Base-by-base conservation (phyloP, 371 early-diverging fungal species). In the Mucor mucedo region DNA sequence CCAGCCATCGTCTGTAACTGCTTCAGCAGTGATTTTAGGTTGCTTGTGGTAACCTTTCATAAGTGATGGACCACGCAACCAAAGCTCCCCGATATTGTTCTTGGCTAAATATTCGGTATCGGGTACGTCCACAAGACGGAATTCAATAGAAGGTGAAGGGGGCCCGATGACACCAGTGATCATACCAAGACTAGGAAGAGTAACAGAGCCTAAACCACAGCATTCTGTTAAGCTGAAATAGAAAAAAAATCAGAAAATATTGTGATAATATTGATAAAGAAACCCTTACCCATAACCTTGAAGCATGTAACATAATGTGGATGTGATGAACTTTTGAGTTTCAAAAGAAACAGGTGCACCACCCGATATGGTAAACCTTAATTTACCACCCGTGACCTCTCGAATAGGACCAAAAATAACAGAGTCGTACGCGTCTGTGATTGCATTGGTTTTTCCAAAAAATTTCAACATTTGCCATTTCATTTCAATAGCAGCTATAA, bases 41-140 rank as follows among this genome's bases (percentile, higher is more conserved):
- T 93, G 90, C 69, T 95, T 95, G 75, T 77, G 84, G 67, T 96
- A 97, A 5, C 95, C 95, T 48, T 87, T 78, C 86, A 96, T 93
- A 35, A 98, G 82, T 62, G 92, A 92, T 16, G 91, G 89, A 0
- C 99, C 99, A 39, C 97, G 89, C 32, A 96, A 60, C 73, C 93
- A 92, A 30, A 99, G 86, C 82, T 99, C 97, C 10, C 90, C 88
- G 0, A 61, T 64, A 16, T 82, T 86, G 67, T 91, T 83, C 57
- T 76, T 82, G 6, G 91, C 86, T 66, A 82, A 86, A 77, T 95
- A 93, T 39, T 84, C 87, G 3, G 88, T 87, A 16, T 93, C 94
- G 13, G 89, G 88, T 4, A 93, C 90, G 70, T 92, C 90, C 8
- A 90, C 90, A 30, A 98, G 84, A 71, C 92, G 93, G 66, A 93